A percentile compares a stretch with the other conserved stretches of the same genome.
Evolutionary conservation across 2,329 filamentous ascomycete genomes (phyloP).

Genomic region (Arthrobotrys sphaeroides): DNA sequence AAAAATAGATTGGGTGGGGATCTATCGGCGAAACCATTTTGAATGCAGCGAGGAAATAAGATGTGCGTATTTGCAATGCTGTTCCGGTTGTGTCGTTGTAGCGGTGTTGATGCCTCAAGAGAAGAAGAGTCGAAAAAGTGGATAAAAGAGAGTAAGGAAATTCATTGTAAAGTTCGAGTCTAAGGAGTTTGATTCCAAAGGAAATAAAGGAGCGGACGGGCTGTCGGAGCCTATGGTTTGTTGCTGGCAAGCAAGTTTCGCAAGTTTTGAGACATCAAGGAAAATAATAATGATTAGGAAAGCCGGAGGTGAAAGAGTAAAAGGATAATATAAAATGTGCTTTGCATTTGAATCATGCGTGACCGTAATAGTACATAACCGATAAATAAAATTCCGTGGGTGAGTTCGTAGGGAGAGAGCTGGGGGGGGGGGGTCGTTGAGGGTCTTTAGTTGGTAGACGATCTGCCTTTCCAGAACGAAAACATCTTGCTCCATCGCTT

Average conservation of each 20-base stretch:
- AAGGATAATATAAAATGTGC: background rate
- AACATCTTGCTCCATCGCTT: slow-evolving; percentile 58
- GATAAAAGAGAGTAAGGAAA: slow-evolving; percentile 31
- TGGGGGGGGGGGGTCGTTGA: background rate
- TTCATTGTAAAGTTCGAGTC: slow-evolving; percentile 48
- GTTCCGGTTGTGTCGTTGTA: slow-evolving; percentile 13
- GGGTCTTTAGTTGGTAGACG: slow-evolving; percentile 40
- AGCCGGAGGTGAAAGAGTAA: slow-evolving; percentile 31
- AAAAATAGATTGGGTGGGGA: background rate
- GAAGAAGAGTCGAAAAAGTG: slow-evolving; percentile 29
- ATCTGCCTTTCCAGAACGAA: slow-evolving; percentile 57
- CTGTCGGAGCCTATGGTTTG: slow-evolving; percentile 38
- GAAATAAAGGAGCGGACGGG: slow-evolving; percentile 38
- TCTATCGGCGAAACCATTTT: slow-evolving; percentile 48
- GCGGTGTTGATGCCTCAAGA: slow-evolving; percentile 45
- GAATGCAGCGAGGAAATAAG: slow-evolving; percentile 30
- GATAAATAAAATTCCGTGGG: slow-evolving; percentile 50
- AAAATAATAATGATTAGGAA: too few species aligned
- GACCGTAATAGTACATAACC: slow-evolving; percentile 51
- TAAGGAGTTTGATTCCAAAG: slow-evolving; percentile 52
- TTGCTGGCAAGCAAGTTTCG: background rate
- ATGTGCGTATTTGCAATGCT: slow-evolving; percentile 27
- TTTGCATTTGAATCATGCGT: slow-evolving; percentile 49
- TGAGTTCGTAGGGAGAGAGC: slow-evolving; percentile 22
- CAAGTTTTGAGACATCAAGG: slow-evolving; percentile 44